Base-by-base conservation (phyloP, 495 filamentous ascomycete species). In the Hypoxylon trugodes region DNA sequence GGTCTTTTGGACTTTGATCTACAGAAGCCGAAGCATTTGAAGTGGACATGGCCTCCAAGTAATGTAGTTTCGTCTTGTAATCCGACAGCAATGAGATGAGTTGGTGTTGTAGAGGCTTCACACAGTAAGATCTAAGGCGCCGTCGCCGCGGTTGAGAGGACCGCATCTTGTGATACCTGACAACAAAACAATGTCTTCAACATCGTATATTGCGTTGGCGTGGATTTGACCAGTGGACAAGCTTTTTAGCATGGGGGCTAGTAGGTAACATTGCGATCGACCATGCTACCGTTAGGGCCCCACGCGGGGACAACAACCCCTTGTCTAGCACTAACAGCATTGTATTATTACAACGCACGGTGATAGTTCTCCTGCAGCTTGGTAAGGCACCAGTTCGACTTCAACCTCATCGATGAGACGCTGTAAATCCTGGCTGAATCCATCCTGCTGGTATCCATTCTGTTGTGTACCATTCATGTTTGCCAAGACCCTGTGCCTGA, bases 221-320 rank as follows among this genome's bases (percentile, higher is more conserved):
- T 26, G 45, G 50, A 42, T 8, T 35, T 49, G 28, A 10, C 32
- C n/a, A 6, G 15, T n/a, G n/a, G 19, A 64, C 43, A 30, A 46
- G 38, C 12, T 21, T 47, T 50, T 51, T 22, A 26, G 47, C 37
- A 57, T 61, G 40, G 43, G 18, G 45, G 4, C 9, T n/a, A 40
- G 37, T 24, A 52, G 43, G 40, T 61, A 58, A 67, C 58, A 67
- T 67, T 67, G 41, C 24, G 64, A 67, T 67, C 64, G 52, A 18
- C 64, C 42, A 26, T 35, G 30, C 19, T 49, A 58, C 58, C 58
- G 48, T 16, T 19, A 15, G 32, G n/a, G 15, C 9, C 22, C 22
- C 18, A 59, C 48, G 47, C 52, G 57, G 52, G 35, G 52, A 28
- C 47, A 25, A 49, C 18, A 40, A 51, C 41, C 51, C 55, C 55